Conservation (phyloP, 257 asterid species). For the Fraxinus americana region DNA sequence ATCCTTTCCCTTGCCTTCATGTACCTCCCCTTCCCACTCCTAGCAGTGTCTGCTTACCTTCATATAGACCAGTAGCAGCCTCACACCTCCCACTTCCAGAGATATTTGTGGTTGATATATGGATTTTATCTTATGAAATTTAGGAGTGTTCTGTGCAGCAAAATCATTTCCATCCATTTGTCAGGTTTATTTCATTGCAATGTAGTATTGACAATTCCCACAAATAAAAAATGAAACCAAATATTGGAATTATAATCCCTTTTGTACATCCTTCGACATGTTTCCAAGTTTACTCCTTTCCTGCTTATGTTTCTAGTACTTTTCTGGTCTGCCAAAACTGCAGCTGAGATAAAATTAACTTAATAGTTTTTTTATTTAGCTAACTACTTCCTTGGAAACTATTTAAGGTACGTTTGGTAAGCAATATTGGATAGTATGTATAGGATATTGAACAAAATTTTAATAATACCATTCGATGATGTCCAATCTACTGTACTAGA, state of each 20-base stretch:
- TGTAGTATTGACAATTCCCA: not conserved
- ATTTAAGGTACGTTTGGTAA: too few relatives aligned
- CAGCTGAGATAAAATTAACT: not conserved
- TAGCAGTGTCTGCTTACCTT: not conserved
- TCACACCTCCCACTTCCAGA: not conserved
- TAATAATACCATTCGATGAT: too few relatives aligned
- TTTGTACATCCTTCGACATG: not conserved
- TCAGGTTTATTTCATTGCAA: not conserved
- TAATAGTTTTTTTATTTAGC: too few relatives aligned
- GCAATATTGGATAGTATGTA: too few relatives aligned
- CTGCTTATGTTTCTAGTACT: not conserved
- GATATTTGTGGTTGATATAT: not conserved
- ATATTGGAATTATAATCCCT: not conserved
- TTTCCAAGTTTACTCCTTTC: not conserved
- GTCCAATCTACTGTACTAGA: too few relatives aligned
- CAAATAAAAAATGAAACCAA: not conserved
- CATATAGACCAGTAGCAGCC: not conserved
- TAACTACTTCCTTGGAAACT: too few relatives aligned
- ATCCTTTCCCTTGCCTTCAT: not conserved
- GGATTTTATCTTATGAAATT: not conserved
- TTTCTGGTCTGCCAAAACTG: not conserved
- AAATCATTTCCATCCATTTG: not conserved
- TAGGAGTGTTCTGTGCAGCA: not conserved
- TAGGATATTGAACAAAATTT: too few relatives aligned
- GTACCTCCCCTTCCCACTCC: not conserved